Evolutionary conservation across 2,329 filamentous ascomycete species (phyloP), one percentile per base, ranked within the genome.

Genomic region (Fusarium concolor): DNA sequence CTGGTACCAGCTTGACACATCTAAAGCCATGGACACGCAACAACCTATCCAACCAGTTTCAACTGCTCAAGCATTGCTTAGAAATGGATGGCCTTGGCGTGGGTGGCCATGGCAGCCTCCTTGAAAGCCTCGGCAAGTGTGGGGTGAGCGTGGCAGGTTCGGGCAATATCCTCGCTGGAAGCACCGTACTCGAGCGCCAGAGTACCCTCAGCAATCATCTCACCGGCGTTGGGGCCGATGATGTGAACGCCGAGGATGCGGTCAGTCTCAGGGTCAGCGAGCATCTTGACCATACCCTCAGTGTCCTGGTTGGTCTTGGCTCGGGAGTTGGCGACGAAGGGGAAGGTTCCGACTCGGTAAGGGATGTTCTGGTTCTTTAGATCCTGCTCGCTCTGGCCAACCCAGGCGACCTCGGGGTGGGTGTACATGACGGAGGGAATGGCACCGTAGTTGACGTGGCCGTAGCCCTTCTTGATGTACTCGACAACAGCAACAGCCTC

Each of bases 381-480:
- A 74, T 99, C 96, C 79, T 95, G 92, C 86, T 99, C 96, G 80
- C 90, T 97, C 86, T 97, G 94, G 61, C 96, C 96, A 45, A 99
- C 96, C 96, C 96, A 99, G 35, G 96, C 94, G 71, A 98, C 96
- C 82, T 99, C 96, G 33, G 96, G 96, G 84, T 97, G 91, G 12
- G 96, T 98, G 88, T 99, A 99, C 96, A 99, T 99, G 83, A 99
- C 96, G 33, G 93, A 96, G 71, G 96, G 96, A 78, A 99, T 99
- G 80, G 92, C 93, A 76, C 89, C 93, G 84, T 99, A 99, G 90
- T 99, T 99, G 83, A 99, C 96, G 82, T 99, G 96, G 61, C 96
- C 96, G 82, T 96, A 92, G 71, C 94, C 94, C 87, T 98, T 98
- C 85, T 93, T 95, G 82, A 99, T 96, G 86, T 94, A 98, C 83